These are phyloP conservation scores for Bigelowiella natans DNA, from an alignment of 78 protist genomes.

Conservation along the genomic window DNA sequence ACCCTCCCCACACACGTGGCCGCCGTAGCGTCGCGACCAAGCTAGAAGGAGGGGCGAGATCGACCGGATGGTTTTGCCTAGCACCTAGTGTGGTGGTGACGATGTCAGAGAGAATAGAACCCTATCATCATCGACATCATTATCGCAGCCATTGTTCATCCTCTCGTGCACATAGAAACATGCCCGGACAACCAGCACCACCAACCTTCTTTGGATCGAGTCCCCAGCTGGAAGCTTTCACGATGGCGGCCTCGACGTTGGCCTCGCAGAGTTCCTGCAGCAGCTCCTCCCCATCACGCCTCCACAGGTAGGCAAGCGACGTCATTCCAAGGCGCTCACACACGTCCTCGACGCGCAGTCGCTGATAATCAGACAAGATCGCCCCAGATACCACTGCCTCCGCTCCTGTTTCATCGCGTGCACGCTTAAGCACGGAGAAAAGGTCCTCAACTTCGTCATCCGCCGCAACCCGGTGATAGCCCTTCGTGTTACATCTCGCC, in stretches of 20 bases:
- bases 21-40: not conserved
- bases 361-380: not conserved
- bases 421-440: not conserved
- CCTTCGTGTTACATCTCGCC: too few relatives aligned
- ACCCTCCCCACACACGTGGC: constrained; percentile 90
- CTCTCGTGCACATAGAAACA: not conserved
- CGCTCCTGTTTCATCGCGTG: not conserved
- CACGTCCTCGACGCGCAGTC: constrained; percentile 1
- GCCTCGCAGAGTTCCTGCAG: constrained; percentile 62
- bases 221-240: constrained; percentile 72
- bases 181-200: not conserved
- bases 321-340: constrained; percentile 59
- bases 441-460: not conserved
- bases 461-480: too few relatives aligned
- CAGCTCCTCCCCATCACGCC: constrained; percentile 33
- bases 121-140: too few relatives aligned
- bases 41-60: constrained; percentile 1
- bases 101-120: not conserved
- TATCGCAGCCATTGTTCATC: not conserved
- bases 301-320: constrained; percentile 75
- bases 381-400: not conserved
- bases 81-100: constrained; percentile 41
- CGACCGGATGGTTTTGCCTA: constrained; percentile 48
- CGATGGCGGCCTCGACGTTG: constrained; percentile 54
- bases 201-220: not conserved